A percentile compares a stretch with the other conserved stretches of the same genome.
Conservation (phyloP, 805 yeast species). For the Kluyveromyces nonfermentans region DNA sequence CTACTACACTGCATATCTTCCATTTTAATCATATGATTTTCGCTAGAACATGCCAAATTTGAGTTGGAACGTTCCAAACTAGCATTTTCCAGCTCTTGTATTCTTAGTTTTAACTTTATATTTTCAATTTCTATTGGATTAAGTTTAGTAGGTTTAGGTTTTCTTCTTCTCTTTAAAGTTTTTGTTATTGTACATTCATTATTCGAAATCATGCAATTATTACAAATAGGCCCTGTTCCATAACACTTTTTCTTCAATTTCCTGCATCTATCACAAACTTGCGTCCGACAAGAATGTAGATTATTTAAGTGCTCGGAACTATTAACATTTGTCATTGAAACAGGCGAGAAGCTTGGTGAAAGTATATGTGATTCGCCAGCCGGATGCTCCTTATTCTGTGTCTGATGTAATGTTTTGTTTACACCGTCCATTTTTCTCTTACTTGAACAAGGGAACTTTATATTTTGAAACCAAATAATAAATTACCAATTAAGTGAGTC, state of each 20-base stretch:
- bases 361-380: background rate
- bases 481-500: no score
- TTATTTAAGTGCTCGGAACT: constrained; percentile 2
- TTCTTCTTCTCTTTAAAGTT: constrained; percentile 9
- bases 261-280: constrained; percentile 11
- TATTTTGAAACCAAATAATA: no score
- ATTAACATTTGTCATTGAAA: background rate
- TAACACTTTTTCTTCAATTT: constrained; percentile 11
- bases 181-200: constrained; percentile 6
- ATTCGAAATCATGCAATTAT: constrained; percentile 9
- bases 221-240: constrained; percentile 8
- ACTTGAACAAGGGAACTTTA: background rate
- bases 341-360: background rate
- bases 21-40: background rate
- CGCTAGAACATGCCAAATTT: background rate
- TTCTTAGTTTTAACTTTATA: constrained; percentile 3
- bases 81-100: constrained; percentile 4
- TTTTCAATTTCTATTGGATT: constrained; percentile 7
- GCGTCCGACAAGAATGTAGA: constrained; percentile 3
- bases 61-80: background rate
- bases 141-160: constrained; percentile 9
- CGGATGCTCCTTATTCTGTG: background rate
- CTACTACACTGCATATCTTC: constrained; percentile 2
- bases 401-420: background rate
- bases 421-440: background rate